These are phyloP conservation scores for Boletus eberwhitei DNA, from an alignment of 768 basidiomycete genomes.

Conservation along the genomic window DNA sequence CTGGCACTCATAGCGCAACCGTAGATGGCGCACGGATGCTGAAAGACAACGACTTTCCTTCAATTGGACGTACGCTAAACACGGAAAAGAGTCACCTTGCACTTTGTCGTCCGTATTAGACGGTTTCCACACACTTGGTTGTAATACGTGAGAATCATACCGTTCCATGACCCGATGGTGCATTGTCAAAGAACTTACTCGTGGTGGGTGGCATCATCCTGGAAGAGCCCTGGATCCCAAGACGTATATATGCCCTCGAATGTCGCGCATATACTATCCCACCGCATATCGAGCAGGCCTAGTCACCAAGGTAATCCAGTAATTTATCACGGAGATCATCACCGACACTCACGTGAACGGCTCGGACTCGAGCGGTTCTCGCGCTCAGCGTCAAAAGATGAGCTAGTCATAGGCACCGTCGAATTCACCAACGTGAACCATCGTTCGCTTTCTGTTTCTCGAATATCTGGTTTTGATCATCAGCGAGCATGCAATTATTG, in stretches of 20 bases:
- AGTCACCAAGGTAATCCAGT: not conserved
- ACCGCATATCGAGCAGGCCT: slow-evolving; percentile 61
- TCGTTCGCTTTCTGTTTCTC: slow-evolving; percentile 54
- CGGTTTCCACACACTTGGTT: slow-evolving; percentile 41
- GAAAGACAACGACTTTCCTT: not conserved
- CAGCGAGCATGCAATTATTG: not conserved
- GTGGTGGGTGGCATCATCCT: slow-evolving; percentile 51
- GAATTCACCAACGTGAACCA: slow-evolving; percentile 71
- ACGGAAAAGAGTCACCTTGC: slow-evolving; percentile 32
- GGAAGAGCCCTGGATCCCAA: slow-evolving; percentile 76
- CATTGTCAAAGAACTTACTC: slow-evolving; percentile 44
- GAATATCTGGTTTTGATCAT: slow-evolving; percentile 24
- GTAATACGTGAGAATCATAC: not conserved
- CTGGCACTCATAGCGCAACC: slow-evolving; percentile 35
- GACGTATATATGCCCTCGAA: slow-evolving; percentile 85
- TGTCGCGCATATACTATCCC: slow-evolving; percentile 68
- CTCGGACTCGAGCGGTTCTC: slow-evolving; percentile 23
- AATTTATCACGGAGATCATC: not conserved
- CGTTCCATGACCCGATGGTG: not conserved
- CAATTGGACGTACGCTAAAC: not conserved
- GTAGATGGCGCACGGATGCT: slow-evolving; percentile 42
- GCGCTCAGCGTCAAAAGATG: not conserved
- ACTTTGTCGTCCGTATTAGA: slow-evolving; percentile 35
- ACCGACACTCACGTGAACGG: slow-evolving; percentile 15
- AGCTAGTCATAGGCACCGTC: slow-evolving; percentile 40